These are phyloP conservation scores for Hygrophila difformis DNA, from an alignment of 257 asterid genomes.

Conservation along the genomic window DNA sequence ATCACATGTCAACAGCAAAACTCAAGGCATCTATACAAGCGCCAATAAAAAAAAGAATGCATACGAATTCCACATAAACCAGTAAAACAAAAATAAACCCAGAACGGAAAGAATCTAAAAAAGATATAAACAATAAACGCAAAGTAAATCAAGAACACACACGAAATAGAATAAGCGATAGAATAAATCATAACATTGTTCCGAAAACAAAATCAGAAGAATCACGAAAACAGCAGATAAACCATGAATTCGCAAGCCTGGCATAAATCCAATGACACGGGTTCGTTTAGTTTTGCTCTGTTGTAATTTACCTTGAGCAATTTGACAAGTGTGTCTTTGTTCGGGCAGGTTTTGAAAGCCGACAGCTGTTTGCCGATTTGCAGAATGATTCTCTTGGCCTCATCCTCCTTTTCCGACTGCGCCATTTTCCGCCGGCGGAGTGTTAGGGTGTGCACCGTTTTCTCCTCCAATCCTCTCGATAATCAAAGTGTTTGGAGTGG, in stretches of 20 bases:
- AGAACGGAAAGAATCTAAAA: too few relatives aligned
- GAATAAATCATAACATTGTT: too few relatives aligned
- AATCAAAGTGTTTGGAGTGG: too few relatives aligned
- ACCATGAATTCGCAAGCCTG: too few relatives aligned
- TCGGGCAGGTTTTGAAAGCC: slow-evolving; percentile 41
- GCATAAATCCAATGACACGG: too few relatives aligned
- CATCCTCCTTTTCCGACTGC: slow-evolving; percentile 31
- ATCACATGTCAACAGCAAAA: slow-evolving; percentile 13
- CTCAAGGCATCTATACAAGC: background rate
- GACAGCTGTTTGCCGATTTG: slow-evolving; percentile 44
- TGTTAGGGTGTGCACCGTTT: background rate
- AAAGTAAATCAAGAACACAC: background rate
- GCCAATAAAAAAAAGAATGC: background rate
- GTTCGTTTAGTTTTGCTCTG: too few relatives aligned
- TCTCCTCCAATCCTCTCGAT: too few relatives aligned
- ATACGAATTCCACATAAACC: too few relatives aligned
- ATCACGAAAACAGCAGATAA: too few relatives aligned
- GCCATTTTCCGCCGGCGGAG: slow-evolving; percentile 35
- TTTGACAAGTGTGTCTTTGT: slow-evolving; percentile 46
- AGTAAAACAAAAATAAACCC: too few relatives aligned
- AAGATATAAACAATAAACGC: background rate
- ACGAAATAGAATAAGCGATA: too few relatives aligned
- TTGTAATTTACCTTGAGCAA: slow-evolving; percentile 41
- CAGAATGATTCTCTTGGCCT: slow-evolving; percentile 25
- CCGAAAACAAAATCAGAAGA: too few relatives aligned